Conservation (phyloP, 257 asterid species). For the Haberlea rhodopensis region DNA sequence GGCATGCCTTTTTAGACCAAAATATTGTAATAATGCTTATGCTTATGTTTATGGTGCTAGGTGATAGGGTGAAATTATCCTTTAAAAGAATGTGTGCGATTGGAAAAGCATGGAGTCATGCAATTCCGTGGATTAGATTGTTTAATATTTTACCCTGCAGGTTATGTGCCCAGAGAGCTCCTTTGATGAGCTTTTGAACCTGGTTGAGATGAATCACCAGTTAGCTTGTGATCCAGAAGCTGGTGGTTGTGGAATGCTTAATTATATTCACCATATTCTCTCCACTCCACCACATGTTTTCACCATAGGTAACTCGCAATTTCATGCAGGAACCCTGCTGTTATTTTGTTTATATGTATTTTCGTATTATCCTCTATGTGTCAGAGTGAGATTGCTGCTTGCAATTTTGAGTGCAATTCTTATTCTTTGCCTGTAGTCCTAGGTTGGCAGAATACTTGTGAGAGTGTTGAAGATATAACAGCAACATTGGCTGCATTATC, state of each 20-base stretch:
- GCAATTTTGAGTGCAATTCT: slow-evolving; percentile 13
- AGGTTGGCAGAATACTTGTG: slow-evolving; percentile 96
- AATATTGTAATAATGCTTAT: slow-evolving; percentile 3
- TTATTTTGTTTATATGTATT: slow-evolving; percentile 6
- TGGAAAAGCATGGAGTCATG: slow-evolving; percentile 21
- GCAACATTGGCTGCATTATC: slow-evolving; percentile 74
- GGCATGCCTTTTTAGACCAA: slow-evolving; percentile 39
- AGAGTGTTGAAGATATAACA: slow-evolving; percentile 70
- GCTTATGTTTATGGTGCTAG: slow-evolving; percentile 14
- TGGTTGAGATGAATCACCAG: slow-evolving; percentile 94
- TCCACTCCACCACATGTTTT: slow-evolving; percentile 83
- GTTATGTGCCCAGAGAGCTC: slow-evolving; percentile 78
- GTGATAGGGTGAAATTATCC: slow-evolving; percentile 8
- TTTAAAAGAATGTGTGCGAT: slow-evolving; percentile 16
- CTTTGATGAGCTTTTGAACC: slow-evolving; percentile 75
- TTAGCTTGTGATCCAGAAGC: slow-evolving; percentile 87
- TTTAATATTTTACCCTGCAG: slow-evolving; percentile 38
- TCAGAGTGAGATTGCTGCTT: slow-evolving; percentile 3
- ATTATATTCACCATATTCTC: slow-evolving; percentile 81
- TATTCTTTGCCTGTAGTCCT: slow-evolving; percentile 53
- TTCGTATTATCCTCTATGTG: slow-evolving; percentile 8
- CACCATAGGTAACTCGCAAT: slow-evolving; percentile 57
- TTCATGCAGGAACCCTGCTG: slow-evolving; percentile 7
- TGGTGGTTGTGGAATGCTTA: slow-evolving; percentile 87
- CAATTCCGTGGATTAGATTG: slow-evolving; percentile 18